These are phyloP conservation scores for Metschnikowia proteae DNA, from an alignment of 805 yeast species.

Conservation along the genomic window DNA sequence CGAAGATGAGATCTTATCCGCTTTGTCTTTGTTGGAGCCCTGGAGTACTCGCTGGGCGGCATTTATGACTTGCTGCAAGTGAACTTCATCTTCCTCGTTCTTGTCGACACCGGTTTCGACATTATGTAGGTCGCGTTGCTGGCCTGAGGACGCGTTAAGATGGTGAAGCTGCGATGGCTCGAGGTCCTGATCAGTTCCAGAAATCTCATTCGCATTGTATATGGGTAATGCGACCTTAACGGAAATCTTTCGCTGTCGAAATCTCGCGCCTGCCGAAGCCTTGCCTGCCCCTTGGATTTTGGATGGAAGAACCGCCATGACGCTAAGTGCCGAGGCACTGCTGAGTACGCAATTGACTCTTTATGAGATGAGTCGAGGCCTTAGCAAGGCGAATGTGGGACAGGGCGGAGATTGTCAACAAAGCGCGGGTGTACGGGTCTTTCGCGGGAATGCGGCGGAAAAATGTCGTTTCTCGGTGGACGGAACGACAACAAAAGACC, in stretches of 20 bases:
- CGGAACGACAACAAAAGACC: conserved; percentile 10
- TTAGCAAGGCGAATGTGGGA: not conserved
- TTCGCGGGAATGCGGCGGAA: conserved; percentile 13
- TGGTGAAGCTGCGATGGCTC: conserved; percentile 44
- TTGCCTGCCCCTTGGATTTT: conserved; percentile 31
- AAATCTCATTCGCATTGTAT: conserved; percentile 72
- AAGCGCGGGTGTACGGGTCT: conserved; percentile 24
- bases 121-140: conserved; percentile 82
- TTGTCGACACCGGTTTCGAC: conserved; percentile 98
- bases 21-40: conserved; percentile 31
- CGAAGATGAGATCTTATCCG: conserved; percentile 23
- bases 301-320: conserved; percentile 41
- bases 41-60: conserved; percentile 66
- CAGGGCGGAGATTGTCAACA: not conserved
- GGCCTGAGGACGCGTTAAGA: conserved; percentile 46
- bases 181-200: conserved; percentile 58
- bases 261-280: conserved; percentile 56
- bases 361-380: conserved; percentile 2
- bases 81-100: conserved; percentile 95
- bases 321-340: conserved; percentile 15
- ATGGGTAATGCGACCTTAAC: conserved; percentile 84
- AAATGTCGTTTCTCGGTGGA: conserved; percentile 19
- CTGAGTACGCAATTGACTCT: not conserved
- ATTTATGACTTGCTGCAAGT: conserved; percentile 84
- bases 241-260: conserved; percentile 91